phyloP scores from a whole-genome alignment of 768 basidiomycete species.

The Rhizopogon sp. region DNA sequence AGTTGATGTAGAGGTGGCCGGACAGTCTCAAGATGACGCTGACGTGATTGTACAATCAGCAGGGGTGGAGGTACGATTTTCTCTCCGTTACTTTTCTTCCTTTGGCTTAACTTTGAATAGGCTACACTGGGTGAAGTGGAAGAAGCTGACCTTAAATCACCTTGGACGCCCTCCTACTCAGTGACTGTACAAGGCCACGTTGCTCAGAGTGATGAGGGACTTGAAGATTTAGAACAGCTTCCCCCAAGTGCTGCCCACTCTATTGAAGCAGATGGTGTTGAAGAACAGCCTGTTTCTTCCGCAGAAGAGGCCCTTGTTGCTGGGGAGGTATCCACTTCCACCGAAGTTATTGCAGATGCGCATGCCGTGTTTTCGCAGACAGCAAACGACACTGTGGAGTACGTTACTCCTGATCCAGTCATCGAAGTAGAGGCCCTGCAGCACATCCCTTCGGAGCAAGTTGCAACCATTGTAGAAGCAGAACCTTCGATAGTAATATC shows the following conservation, averaged over 20 bases:
- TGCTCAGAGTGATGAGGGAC: slow-evolving; percentile 4
- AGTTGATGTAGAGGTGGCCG: background rate
- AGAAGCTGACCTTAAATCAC: slow-evolving; percentile 8
- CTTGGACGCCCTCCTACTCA: slow-evolving; percentile 39
- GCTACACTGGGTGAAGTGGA: background rate
- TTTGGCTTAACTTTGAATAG: background rate
- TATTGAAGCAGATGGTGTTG: background rate
- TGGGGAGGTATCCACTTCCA: background rate
- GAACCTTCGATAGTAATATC: background rate
- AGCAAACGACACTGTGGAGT: background rate
- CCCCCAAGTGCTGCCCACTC: background rate
- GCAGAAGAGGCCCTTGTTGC: background rate
- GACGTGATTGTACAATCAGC: background rate
- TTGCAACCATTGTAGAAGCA: background rate
- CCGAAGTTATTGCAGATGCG: background rate
- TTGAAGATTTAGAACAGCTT: slow-evolving; percentile 6
- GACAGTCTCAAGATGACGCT: background rate
- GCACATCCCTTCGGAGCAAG: background rate
- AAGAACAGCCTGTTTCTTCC: background rate
- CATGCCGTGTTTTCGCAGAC: background rate
- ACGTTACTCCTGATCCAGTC: background rate
- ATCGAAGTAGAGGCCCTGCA: background rate
- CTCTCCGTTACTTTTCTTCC: background rate
- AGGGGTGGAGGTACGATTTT: background rate
- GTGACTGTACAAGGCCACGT: slow-evolving; percentile 36